phyloP scores from a whole-genome alignment of 495 filamentous ascomycete species.

The Xylaria bambusicola region DNA sequence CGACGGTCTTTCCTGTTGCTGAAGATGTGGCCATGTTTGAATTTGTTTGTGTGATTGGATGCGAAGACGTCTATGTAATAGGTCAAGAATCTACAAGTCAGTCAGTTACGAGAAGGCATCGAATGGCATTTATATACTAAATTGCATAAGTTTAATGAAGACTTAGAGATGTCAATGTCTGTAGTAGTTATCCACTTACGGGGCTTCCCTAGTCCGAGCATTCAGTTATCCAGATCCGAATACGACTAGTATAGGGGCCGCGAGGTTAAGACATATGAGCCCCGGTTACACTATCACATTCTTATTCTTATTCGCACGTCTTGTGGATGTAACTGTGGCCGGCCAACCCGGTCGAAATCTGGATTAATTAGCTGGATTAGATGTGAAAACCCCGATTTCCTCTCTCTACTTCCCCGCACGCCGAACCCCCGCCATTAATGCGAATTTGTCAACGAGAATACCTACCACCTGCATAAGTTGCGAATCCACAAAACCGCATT shows the following conservation, averaged over 20 bases:
- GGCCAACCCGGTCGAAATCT: too few relatives aligned
- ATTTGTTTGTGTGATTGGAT: background rate
- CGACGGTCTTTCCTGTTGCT: constrained; percentile 20
- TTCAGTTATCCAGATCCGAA: background rate
- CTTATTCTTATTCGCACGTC: background rate
- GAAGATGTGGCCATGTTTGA: constrained; percentile 8
- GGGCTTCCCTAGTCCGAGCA: too few relatives aligned
- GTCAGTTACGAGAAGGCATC: background rate
- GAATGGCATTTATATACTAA: background rate
- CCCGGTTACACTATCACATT: background rate
- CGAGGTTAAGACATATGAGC: too few relatives aligned
- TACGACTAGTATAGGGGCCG: background rate
- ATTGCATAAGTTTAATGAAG: background rate
- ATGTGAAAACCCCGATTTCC: too few relatives aligned
- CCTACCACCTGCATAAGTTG: too few relatives aligned
- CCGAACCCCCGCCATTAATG: too few relatives aligned
- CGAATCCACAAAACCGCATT: too few relatives aligned
- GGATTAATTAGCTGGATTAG: background rate
- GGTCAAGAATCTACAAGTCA: background rate
- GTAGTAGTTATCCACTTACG: background rate
- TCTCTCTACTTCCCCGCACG: too few relatives aligned
- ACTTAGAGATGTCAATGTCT: background rate
- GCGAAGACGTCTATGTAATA: background rate
- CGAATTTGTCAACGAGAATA: too few relatives aligned
- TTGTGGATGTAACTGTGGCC: background rate